Base-by-base conservation (phyloP, 2,329 filamentous ascomycete species). In the Pseudopyricularia cyperi region DNA sequence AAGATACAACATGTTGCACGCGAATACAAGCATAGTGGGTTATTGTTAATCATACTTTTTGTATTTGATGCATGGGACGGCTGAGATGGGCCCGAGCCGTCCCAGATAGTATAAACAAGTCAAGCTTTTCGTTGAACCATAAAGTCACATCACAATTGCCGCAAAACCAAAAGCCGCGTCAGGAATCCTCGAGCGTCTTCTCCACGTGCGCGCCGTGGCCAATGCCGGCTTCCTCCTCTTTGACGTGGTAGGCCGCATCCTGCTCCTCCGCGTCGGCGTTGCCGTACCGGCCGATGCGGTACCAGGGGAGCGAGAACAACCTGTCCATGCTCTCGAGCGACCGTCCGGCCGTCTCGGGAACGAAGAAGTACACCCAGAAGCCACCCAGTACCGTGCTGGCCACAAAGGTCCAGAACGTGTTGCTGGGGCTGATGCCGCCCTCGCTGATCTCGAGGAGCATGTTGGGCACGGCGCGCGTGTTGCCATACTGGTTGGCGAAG, bases 401-500 rank as follows among this genome's bases (percentile, higher is more conserved):
- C 0, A 76, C 73, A 64, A 89, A 90, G 68, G 83, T 85, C 75
- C 83, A 82, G 70, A 89, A 89, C 0, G 85, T 89, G 0, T 86
- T 86, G 53, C 74, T 77, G 42, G 73, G 71, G 11, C 62, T 69
- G 54, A 79, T 73, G 2, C 75, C 75, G 3, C 74, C 74, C 3
- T 68, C 42, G 0, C 52, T 8, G 0, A 54, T 54, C 0, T 67
- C 55, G 0, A 88, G 71, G 37, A 89, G 76, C 83, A 89, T 87
- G 57, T 80, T 77, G 2, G 85, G 85, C 0, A 88, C 80, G 0
- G 85, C 83, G 30, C 85, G 82, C 2, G 79, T 75, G 68, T 86
- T 89, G 34, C 84, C 85, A 62, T 87, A 89, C 65, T 88, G 83
- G 66, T 87, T 87, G 56, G 77, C 81, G 60, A 89, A 89, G 65